Evolutionary conservation across 1,139 yeast genomes (phyloP).

Genomic region (Candida gigantensis): DNA sequence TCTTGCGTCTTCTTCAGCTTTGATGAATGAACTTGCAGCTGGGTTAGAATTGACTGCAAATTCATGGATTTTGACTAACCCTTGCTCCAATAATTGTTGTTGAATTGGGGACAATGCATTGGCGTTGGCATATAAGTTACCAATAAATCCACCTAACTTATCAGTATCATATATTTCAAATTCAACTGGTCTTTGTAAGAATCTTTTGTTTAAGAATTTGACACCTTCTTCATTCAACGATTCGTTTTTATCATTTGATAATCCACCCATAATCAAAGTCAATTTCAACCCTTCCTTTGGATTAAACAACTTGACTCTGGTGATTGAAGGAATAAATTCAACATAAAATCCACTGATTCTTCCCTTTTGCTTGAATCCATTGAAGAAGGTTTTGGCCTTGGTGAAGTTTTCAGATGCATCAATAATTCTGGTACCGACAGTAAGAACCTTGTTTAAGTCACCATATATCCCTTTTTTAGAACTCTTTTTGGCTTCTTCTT

Average conservation of each 20-base stretch:
- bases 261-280: conserved; percentile 76
- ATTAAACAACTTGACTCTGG: conserved; percentile 63
- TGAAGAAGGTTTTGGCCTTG: conserved; percentile 73
- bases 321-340: conserved; percentile 68
- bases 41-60: conserved; percentile 63
- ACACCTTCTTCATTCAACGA: conserved; percentile 54
- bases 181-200: conserved; percentile 72
- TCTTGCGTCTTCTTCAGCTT: conserved; percentile 67
- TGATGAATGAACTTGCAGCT: conserved; percentile 50
- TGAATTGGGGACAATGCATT: conserved; percentile 59
- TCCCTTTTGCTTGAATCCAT: conserved; percentile 68
- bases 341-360: conserved; percentile 60
- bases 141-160: conserved; percentile 80
- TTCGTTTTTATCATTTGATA: conserved; percentile 51
- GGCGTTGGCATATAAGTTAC: conserved; percentile 60
- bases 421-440: conserved; percentile 60
- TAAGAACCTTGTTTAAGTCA: conserved; percentile 48
- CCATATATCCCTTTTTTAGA: conserved; percentile 62
- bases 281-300: conserved; percentile 74
- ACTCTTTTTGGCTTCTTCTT: conserved; percentile 55
- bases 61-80: conserved; percentile 66
- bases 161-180: conserved; percentile 71
- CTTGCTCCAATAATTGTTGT: conserved; percentile 59
- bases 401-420: conserved; percentile 78
- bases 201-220: conserved; percentile 53